These are phyloP conservation scores for Ogataea nakhonphanomensis DNA, from an alignment of 805 yeast species.

Conservation along the genomic window DNA sequence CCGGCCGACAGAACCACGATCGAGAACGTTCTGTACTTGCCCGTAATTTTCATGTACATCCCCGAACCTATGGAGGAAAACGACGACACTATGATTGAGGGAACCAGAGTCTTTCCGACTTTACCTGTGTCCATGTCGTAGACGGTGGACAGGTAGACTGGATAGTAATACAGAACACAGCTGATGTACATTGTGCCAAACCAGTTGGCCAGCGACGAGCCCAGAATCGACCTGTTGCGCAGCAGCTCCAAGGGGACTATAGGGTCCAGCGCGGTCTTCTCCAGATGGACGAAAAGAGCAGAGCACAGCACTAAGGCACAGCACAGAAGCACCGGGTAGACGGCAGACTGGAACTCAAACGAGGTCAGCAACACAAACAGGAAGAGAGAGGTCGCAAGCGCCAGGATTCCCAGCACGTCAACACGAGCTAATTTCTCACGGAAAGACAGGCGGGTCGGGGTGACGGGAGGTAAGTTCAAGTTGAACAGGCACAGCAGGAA, in stretches of 20 bases:
- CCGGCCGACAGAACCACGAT: conserved; percentile 41
- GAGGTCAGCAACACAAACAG: conserved; percentile 36
- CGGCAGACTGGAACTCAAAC: conserved; percentile 40
- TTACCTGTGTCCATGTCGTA: conserved; percentile 49
- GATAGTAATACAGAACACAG: conserved; percentile 52
- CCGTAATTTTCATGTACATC: conserved; percentile 59
- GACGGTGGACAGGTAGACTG: conserved; percentile 59
- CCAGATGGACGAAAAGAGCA: conserved; percentile 20
- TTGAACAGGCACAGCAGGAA: conserved; percentile 38
- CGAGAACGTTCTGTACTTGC: conserved; percentile 51
- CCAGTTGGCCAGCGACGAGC: conserved; percentile 64
- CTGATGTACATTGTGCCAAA: conserved; percentile 49
- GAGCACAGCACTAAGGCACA: conserved; percentile 8
- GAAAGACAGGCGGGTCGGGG: conserved; percentile 27
- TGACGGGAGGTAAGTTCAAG: conserved; percentile 43
- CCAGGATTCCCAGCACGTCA: conserved; percentile 43
- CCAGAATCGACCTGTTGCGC: conserved; percentile 54
- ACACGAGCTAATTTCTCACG: conserved; percentile 48
- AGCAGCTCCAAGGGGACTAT: conserved; percentile 58
- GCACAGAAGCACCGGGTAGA: conserved; percentile 34
- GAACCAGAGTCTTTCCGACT: conserved; percentile 57
- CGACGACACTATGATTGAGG: conserved; percentile 58
- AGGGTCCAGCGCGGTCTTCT: conserved; percentile 41
- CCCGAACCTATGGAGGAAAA: conserved; percentile 64
- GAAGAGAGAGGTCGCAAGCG: conserved; percentile 33